Conservation (phyloP, 2,329 filamentous ascomycete species). For the Dothideomycetes sp. region DNA sequence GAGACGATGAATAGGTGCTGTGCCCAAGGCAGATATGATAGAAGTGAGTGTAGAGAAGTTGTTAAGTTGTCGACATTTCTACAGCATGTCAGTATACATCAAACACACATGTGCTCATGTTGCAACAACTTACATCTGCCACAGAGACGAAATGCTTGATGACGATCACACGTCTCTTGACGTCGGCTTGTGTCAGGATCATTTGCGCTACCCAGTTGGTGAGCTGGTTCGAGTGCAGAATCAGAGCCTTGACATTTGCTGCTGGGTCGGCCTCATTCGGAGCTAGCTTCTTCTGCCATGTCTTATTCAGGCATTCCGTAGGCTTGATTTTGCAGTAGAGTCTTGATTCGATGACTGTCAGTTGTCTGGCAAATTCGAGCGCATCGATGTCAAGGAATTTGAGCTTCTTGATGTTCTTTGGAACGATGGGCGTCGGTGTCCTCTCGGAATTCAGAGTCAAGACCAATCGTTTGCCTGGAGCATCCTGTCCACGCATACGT, state of each 20-base stretch:
- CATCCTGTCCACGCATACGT: slow-evolving; percentile 78
- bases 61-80: slow-evolving; percentile 91
- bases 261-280: slow-evolving; percentile 78
- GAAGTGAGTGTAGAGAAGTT: slow-evolving; percentile 97
- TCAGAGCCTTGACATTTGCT: slow-evolving; percentile 89
- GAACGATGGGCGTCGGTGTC: slow-evolving; percentile 79
- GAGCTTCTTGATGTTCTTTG: slow-evolving; percentile 99
- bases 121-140: slow-evolving; percentile 67
- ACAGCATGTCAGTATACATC: slow-evolving; percentile 21
- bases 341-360: slow-evolving; percentile 92
- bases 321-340: slow-evolving; percentile 94
- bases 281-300: slow-evolving; percentile 90
- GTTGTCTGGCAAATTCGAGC: slow-evolving; percentile 90
- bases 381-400: slow-evolving; percentile 97
- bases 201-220: slow-evolving; percentile 99
- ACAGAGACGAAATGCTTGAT: slow-evolving; percentile 98
- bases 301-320: slow-evolving; percentile 95
- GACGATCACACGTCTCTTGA: slow-evolving; percentile 91
- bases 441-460: slow-evolving; percentile 69
- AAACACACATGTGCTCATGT: neutral
- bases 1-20: slow-evolving; percentile 86
- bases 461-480: slow-evolving; percentile 74
- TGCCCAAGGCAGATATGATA: slow-evolving; percentile 91
- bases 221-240: slow-evolving; percentile 95
- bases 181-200: slow-evolving; percentile 89